Evolutionary conservation across 176 grass and related monocot genomes (phyloP).

Genomic region (Pharus latifolius): DNA sequence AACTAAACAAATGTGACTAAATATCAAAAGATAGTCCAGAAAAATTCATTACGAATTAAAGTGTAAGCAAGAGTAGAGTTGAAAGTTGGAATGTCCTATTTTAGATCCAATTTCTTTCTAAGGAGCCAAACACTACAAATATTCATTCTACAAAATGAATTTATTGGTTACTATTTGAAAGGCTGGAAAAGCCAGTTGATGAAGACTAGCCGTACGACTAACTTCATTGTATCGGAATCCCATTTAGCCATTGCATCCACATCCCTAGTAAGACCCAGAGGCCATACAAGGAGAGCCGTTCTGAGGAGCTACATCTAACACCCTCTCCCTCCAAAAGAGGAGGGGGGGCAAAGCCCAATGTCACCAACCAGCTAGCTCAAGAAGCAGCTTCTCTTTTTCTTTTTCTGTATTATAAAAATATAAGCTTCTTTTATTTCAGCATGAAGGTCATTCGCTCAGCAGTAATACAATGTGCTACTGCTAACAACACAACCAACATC

Average conservation of each 20-base stretch:
- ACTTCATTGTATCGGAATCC: neutral
- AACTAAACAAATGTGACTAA: neutral
- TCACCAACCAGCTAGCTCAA: no score
- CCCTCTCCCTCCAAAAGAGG: neutral
- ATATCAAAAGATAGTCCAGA: neutral
- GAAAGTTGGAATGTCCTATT: neutral
- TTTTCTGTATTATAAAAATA: neutral
- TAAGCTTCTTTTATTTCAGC: neutral
- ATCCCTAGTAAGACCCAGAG: neutral
- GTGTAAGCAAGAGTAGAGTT: neutral
- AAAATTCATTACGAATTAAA: neutral
- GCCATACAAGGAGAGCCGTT: neutral
- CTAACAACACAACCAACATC: neutral
- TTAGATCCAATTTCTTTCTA: no score
- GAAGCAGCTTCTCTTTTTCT: no score
- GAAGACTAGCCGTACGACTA: neutral
- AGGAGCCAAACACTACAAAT: neutral
- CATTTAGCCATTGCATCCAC: neutral
- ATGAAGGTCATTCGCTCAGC: neutral
- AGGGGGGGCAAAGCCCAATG: neutral
- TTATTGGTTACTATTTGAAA: neutral
- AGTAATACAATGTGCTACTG: no score
- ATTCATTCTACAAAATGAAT: neutral
- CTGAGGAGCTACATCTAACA: neutral
- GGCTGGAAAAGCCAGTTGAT: no score